phyloP scores from a whole-genome alignment of 352 stramenopile genomes.

The Globisporangium acanthophoron region DNA sequence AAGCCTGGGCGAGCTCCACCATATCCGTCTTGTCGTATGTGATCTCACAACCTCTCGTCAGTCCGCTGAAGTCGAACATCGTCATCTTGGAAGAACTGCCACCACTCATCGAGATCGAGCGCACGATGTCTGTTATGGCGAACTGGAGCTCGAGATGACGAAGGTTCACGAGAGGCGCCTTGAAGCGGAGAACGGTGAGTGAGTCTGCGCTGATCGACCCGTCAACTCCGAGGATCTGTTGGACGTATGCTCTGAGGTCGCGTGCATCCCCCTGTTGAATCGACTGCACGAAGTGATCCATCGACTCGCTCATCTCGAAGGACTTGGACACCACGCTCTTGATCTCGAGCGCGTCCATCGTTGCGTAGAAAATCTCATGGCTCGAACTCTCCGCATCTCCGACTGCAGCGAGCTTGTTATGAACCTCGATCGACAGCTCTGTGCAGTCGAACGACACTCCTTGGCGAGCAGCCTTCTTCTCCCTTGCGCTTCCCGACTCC shows the following conservation, averaged over 20 bases:
- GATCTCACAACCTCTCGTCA: constrained; percentile 13
- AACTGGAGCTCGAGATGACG: constrained; percentile 27
- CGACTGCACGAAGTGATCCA: constrained; percentile 27
- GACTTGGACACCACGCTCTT: constrained; percentile 38
- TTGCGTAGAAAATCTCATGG: not conserved
- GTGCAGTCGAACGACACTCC: constrained; percentile 12
- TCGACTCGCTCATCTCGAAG: constrained; percentile 30
- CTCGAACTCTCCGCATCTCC: not conserved
- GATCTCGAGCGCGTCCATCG: constrained; percentile 23
- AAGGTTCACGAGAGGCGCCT: constrained; percentile 5
- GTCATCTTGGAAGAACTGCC: not conserved
- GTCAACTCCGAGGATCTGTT: constrained; percentile 29
- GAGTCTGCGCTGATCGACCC: constrained; percentile 18
- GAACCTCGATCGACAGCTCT: constrained; percentile 5
- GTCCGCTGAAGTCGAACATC: constrained; percentile 34
- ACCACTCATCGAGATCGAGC: not conserved
- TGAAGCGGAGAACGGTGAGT: constrained; percentile 2
- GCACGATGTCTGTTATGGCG: constrained; percentile 34
- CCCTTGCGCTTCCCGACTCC: not conserved
- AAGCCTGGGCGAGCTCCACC: not conserved
- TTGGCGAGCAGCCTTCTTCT: constrained; percentile 5
- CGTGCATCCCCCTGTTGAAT: constrained; percentile 6
- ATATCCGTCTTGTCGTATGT: constrained; percentile 9
- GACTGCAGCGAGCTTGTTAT: not conserved
- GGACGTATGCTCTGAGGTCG: constrained; percentile 13